Evolutionary conservation across 768 basidiomycete genomes (phyloP), one percentile per base, ranked within the genome.

Genomic region (Boletus bicolor): DNA sequence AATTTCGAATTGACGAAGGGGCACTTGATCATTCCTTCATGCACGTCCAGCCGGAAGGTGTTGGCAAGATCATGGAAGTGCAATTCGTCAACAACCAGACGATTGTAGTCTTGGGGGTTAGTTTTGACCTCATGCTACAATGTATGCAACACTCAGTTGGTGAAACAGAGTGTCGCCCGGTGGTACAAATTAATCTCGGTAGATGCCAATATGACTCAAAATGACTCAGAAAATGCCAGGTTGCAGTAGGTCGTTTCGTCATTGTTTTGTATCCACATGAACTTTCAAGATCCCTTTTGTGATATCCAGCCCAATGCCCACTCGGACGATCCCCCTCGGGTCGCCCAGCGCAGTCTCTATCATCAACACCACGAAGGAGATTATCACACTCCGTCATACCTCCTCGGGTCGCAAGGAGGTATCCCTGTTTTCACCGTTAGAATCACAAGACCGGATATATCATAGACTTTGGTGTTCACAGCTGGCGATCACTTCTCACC

Each of bases 91-190:
- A 72, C 24, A 51, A 43, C 41, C 58, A 68, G 46, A 51, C 57
- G 1, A 42, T 72, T 39, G 60, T 60, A 28, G 59, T 70, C 6
- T 53, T 70, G 35, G 64, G 70, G 44, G 68, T 69, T 35, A 17
- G 70, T 68, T 24, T 44, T 5, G 0, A 8, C 14, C 19, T 34
- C 8, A 1, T 49, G 9, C 32, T 47, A 19, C 5, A 1, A 17
- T 10, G 15, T 35, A 37, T 49, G 10, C 49, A 24, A 51, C 3
- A 24, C 59, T 65, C 26, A 66, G 7, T 38, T 32, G 28, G 11
- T 24, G 39, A 28, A 6, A 19, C 44, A 68, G 65, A 56, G n/a
- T 19, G 11, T 47, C 2, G 65, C 55, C 35, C 54, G 43, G 35
- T 63, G 67, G 68, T 68, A 65, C 50, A 64, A 55, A 10, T 26